Conservation (phyloP, 2,329 filamentous ascomycete genomes). For the Alternaria arbusti region DNA sequence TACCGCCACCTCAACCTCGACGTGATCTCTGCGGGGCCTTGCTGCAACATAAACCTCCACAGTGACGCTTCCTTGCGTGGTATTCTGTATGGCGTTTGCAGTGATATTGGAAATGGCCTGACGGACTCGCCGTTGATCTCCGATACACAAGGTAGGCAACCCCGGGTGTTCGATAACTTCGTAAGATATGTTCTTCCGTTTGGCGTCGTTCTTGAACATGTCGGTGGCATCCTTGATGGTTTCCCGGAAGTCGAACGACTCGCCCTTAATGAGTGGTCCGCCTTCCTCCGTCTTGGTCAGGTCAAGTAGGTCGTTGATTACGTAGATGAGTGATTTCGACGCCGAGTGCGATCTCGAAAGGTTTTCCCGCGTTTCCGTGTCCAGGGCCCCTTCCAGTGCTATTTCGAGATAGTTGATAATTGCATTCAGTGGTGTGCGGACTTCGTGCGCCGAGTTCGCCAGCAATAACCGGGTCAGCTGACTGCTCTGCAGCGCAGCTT, state of each 20-base stretch:
- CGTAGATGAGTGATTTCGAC: constrained; percentile 90
- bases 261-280: constrained; percentile 77
- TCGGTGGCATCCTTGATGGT: constrained; percentile 81
- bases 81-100: constrained; percentile 85
- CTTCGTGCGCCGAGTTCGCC: constrained; percentile 89
- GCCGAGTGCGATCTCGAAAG: constrained; percentile 84
- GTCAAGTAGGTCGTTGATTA: constrained; percentile 90
- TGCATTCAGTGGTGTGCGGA: constrained; percentile 87
- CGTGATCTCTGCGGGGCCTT: constrained; percentile 52
- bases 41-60: constrained; percentile 70
- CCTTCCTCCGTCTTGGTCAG: constrained; percentile 88
- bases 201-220: constrained; percentile 75
- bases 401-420: constrained; percentile 97
- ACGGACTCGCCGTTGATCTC: constrained; percentile 79
- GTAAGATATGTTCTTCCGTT: constrained; percentile 76
- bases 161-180: constrained; percentile 71
- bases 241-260: constrained; percentile 73
- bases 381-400: constrained; percentile 79
- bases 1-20: constrained; percentile 75
- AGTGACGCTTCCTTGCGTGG: constrained; percentile 68
- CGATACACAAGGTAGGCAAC: constrained; percentile 73
- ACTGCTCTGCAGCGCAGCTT: constrained; percentile 80
- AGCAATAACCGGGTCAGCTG: constrained; percentile 79
- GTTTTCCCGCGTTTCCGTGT: constrained; percentile 84
- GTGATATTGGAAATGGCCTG: constrained; percentile 84